Conservation (phyloP, 164 flowering plant species). For the Sextonia rubra region DNA sequence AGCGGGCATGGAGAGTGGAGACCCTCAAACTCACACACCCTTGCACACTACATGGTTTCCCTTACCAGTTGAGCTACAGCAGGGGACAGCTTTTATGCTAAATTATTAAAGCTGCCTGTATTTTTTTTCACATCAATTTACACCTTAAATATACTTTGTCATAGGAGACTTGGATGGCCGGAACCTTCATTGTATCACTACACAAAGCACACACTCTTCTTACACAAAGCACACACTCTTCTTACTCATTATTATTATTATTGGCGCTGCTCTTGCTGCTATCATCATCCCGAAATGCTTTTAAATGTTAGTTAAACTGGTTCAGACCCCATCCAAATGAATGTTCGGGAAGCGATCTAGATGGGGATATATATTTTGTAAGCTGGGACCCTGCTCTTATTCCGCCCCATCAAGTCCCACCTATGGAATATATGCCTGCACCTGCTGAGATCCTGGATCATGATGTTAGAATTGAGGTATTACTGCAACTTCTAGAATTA, state of each 20-base stretch:
- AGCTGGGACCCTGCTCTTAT: constrained; percentile 76
- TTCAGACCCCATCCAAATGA: constrained; percentile 92
- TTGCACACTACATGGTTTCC: no score
- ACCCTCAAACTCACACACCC: no score
- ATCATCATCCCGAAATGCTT: neutral
- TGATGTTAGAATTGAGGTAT: constrained; percentile 49
- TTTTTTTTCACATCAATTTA: no score
- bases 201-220: neutral
- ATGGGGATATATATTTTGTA: constrained; percentile 87
- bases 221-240: neutral
- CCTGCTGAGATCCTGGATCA: constrained; percentile 43
- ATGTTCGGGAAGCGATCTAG: constrained; percentile 95
- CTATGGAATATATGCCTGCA: constrained; percentile 76
- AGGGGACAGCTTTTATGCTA: no score
- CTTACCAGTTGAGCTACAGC: no score
- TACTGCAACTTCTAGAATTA: neutral
- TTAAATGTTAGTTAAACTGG: neutral
- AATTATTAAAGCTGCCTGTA: no score
- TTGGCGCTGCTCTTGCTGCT: neutral
- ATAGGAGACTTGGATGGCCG: no score
- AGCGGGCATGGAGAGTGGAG: no score
- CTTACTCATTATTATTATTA: neutral
- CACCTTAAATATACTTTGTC: no score
- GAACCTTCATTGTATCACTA: no score
- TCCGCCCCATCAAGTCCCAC: constrained; percentile 48